These are phyloP conservation scores for Venturia carpophila DNA, from an alignment of 2,329 filamentous ascomycete genomes.

Conservation along the genomic window DNA sequence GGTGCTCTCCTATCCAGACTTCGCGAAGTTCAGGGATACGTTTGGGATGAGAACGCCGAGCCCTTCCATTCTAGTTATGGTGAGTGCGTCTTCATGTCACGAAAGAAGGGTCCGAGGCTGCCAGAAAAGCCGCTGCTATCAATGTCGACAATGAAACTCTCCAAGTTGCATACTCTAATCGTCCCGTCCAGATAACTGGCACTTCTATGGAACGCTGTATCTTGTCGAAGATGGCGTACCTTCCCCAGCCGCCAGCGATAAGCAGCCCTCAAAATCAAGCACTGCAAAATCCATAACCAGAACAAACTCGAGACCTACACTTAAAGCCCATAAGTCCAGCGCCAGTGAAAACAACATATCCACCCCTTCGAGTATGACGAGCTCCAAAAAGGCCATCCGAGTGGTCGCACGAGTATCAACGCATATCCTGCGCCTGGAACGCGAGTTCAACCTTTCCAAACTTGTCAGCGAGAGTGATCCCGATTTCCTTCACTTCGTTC, in stretches of 20 bases:
- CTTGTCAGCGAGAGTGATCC: constrained; percentile 65
- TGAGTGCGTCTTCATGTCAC: constrained; percentile 21
- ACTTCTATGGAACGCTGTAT: constrained; percentile 36
- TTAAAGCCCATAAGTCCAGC: constrained; percentile 15
- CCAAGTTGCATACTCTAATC: background rate
- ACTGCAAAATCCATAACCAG: constrained; percentile 8
- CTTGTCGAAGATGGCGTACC: constrained; percentile 1
- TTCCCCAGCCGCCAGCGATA: background rate
- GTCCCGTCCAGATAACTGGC: constrained; percentile 61
- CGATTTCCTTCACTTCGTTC: constrained; percentile 65
- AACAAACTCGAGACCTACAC: constrained; percentile 8
- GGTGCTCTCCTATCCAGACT: constrained; percentile 30
- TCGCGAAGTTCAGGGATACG: constrained; percentile 33
- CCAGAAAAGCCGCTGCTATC: background rate
- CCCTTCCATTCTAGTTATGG: constrained; percentile 39
- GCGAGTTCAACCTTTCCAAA: constrained; percentile 77
- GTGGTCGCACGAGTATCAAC: constrained; percentile 77
- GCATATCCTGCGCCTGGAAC: constrained; percentile 74
- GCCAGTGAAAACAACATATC: constrained; percentile 36
- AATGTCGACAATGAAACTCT: background rate
- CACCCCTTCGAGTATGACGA: constrained; percentile 32
- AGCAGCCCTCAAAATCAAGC: constrained; percentile 42
- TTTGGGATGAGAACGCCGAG: constrained; percentile 34
- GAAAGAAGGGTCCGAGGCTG: background rate
- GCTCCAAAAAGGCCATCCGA: constrained; percentile 39